Base-by-base conservation (phyloP, 805 yeast species). In the Saccharomyces mikatae region DNA sequence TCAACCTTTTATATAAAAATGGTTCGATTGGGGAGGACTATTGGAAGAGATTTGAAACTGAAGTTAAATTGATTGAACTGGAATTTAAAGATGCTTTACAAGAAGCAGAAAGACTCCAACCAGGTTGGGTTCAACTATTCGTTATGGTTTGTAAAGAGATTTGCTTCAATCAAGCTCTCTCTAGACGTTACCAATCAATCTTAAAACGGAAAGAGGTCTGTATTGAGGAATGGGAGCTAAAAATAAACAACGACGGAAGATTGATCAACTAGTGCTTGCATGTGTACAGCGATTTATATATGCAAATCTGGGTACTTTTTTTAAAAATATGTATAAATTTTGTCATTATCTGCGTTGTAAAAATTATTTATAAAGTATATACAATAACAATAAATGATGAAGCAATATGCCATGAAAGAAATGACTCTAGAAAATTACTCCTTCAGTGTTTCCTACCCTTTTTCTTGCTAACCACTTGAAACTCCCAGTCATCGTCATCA, bases 1-100 rank as follows among this genome's bases (percentile, higher is more conserved):
- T 89, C 64, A 81, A 79, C 51, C 76, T 80, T 53, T 75, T 94
- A 56, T 91, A 90, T 68, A 92, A 91, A 66, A 82, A 81, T 52
- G 98, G 98, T 0, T 82, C 90, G 17, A 84, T 94, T 58, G 97
- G 97, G 32, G 98, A 94, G 64, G 96, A 87, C 52, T 75, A 88
- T 36, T 86, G 81, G 78, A 86, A 87, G 68, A 84, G 94, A 62
- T 90, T 80, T 70, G 84, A 82, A 60, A 80, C 89, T 50, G 90
- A 89, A 60, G 80, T 79, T 55, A 88, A 89, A 70, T 68, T 90
- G 57, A 86, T 87, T 62, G 96, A 90, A 63, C 67, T 86, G 28
- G 98, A 94, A 70, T 73, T 94, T 59, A 80, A 83, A 68, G 91
- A 85, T 56, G 76, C 89, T 49, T 84, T 87, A 5, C 72, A 69